Base-by-base conservation (phyloP, 352 stramenopile genomes). In the Pythium periplocum region DNA sequence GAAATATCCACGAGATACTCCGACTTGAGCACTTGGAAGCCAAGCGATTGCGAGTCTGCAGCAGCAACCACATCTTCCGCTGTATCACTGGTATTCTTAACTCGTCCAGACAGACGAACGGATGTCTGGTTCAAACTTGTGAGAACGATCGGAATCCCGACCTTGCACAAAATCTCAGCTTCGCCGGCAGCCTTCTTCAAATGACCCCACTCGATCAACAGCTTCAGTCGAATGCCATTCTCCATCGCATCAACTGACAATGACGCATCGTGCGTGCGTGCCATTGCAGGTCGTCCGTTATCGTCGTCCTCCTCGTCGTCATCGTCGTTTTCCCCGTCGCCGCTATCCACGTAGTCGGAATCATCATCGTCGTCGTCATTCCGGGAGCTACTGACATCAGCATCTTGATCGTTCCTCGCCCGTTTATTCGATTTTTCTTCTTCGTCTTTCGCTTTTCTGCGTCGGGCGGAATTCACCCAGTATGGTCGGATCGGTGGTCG, bases 171-270 rank as follows among this genome's bases (percentile, higher is more conserved):
- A 26, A 87, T 78, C 43, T 94, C 81, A 32, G 77, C 59, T 46
- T 90, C 78, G 0, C 79, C 81, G 17, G 77, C 69, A 10, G 69
- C 45, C 32, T 83, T 86, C 45, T 94, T 90, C 34, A 94, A 40
- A 45, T 89, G 79, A 0, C 79, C 83, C 68, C 75, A 94, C 36
- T 90, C 71, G 34, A 94, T 83, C 44, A 94, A 45, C 30, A 94
- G 56, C 48, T 87, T 90, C 45, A 94, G 52, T 2, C 83, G 79
- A 43, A 94, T 80, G 9, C 68, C 73, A 53, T 94, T 94, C 41
- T 94, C 83, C 83, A 94, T 94, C 1, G 83, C 83, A 66, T 94
- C 75, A 1, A 87, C 75, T 11, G 79, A 91, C 34, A 94, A 57
- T 3, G 76, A 90, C 33, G 79, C 78, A 42, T 94, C 83, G 42